Percentiles rank a stretch among this genome's conserved stretches.
Conservation (phyloP, 2,329 filamentous ascomycete species). For the Aureobasidium sp. region DNA sequence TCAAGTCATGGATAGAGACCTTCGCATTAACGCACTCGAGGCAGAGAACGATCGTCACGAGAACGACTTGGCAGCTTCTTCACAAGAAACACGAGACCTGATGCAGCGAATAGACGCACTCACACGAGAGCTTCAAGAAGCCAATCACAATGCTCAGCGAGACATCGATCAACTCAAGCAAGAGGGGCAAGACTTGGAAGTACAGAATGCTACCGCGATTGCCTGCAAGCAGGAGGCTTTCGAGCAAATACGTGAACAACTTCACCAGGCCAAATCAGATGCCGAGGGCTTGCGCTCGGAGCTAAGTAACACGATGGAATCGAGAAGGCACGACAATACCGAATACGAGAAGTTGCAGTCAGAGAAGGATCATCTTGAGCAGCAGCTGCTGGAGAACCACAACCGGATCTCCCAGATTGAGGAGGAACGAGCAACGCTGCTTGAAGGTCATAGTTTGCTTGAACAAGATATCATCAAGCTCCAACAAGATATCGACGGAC, state of each 20-base stretch:
- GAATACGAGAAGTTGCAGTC: not conserved
- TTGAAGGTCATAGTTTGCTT: not conserved
- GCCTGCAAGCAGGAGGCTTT: conserved; percentile 38
- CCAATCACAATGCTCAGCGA: conserved; percentile 28
- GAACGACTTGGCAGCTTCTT: conserved; percentile 30
- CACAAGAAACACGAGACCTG: conserved; percentile 31
- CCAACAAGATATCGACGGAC: not conserved
- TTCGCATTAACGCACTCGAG: conserved; percentile 31
- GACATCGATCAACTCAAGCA: conserved; percentile 31
- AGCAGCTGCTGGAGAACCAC: not conserved
- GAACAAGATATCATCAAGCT: conserved; percentile 7
- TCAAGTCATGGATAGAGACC: conserved; percentile 28
- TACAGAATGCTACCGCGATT: conserved; percentile 34
- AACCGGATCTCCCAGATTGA: not conserved
- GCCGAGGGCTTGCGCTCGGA: conserved; percentile 13
- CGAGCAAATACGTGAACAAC: conserved; percentile 32
- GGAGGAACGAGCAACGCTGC: not conserved
- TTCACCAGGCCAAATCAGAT: conserved; percentile 17
- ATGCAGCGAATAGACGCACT: conserved; percentile 25
- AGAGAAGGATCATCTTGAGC: not conserved
- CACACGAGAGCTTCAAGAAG: conserved; percentile 30
- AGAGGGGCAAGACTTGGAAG: conserved; percentile 36
- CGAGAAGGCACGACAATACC: not conserved
- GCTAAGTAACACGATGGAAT: not conserved
- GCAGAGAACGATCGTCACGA: conserved; percentile 32